Conservation (phyloP, 1,284 basidiomycete species). For the Sanghuangporus baumii region DNA sequence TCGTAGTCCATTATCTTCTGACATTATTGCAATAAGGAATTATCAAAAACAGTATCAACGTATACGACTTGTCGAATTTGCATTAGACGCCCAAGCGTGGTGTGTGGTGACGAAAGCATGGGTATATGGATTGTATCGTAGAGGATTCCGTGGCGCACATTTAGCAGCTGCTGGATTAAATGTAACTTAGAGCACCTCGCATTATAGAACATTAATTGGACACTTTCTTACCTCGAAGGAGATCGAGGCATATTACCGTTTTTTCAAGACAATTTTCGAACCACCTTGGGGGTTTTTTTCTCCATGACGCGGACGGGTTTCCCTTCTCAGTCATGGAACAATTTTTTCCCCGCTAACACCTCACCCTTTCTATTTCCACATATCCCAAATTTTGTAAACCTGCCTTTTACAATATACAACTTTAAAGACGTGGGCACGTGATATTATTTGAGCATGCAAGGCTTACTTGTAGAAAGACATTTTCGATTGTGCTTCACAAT, state of each 20-base stretch:
- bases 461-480: no score
- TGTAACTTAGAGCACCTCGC: constrained; percentile 22
- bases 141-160: constrained; percentile 58
- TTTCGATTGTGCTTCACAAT: not conserved
- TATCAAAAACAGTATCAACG: constrained; percentile 49
- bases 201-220: not conserved
- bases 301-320: no score
- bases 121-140: constrained; percentile 51
- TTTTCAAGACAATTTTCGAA: no score
- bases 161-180: constrained; percentile 63
- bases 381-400: no score
- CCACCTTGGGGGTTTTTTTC: no score
- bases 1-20: not conserved
- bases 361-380: no score
- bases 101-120: constrained; percentile 59
- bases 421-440: not conserved
- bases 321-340: no score
- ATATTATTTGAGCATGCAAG: no score
- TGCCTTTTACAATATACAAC: no score
- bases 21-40: constrained; percentile 34
- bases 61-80: constrained; percentile 47
- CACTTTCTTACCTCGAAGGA: not conserved
- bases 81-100: constrained; percentile 66
- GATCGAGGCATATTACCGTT: no score
- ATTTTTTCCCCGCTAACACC: no score